Percentiles rank a stretch among this genome's conserved stretches.
Conservation (phyloP, 169 alveolate genomes). For the Eimeria maxima region DNA sequence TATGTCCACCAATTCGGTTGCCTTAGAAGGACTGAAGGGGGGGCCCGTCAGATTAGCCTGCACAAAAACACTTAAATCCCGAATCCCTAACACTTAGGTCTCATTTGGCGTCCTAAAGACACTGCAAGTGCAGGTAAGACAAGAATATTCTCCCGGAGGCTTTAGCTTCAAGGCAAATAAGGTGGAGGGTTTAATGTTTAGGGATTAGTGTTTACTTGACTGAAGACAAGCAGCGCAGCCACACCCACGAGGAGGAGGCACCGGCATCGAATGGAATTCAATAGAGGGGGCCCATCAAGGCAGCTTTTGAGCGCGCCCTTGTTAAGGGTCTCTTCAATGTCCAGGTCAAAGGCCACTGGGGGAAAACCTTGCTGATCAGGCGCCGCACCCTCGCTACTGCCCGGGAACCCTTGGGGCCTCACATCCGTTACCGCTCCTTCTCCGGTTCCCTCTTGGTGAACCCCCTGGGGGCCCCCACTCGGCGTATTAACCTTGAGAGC, state of each 20-base stretch:
- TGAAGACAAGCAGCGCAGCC: constrained; percentile 2
- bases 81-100: background rate
- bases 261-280: background rate
- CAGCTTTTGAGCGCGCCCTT: background rate
- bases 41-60: constrained; percentile 56
- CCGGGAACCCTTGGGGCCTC: background rate
- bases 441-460: background rate
- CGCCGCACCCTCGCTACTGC: background rate
- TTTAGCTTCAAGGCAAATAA: background rate
- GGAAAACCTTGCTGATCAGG: background rate
- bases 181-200: background rate
- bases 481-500: background rate
- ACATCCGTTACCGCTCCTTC: background rate
- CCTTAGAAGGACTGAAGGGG: constrained; percentile 10
- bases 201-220: constrained; percentile 25
- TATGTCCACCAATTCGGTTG: constrained; percentile 1
- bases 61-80: background rate
- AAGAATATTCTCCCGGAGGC: background rate
- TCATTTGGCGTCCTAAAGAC: no score
- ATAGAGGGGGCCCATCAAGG: constrained; percentile 3
- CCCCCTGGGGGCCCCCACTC: background rate
- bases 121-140: no score
- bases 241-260: background rate
- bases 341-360: background rate
- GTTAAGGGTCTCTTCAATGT: background rate